Conservation (phyloP, 2,329 filamentous ascomycete genomes). For the Fusarium kyushuense region DNA sequence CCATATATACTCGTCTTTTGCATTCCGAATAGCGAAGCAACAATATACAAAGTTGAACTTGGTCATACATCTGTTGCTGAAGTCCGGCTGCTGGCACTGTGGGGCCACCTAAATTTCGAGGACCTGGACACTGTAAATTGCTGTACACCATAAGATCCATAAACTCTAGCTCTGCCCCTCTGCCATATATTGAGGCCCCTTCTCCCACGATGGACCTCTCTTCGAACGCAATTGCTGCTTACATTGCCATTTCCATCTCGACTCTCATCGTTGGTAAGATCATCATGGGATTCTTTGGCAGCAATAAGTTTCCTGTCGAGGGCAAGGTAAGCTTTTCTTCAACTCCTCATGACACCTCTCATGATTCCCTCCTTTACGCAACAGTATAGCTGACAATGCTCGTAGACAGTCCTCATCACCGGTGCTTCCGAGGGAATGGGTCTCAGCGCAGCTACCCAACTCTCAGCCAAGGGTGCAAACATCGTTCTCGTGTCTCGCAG, state of each 20-base stretch:
- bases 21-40: neutral
- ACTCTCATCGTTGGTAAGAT: constrained; percentile 47
- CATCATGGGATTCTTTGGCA: constrained; percentile 75
- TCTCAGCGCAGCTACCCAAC: constrained; percentile 76
- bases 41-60: neutral
- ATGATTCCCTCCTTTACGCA: constrained; percentile 19
- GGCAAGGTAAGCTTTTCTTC: constrained; percentile 73
- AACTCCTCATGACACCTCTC: constrained; percentile 20
- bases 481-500: constrained; percentile 87
- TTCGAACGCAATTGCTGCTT: constrained; percentile 18
- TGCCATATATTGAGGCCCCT: neutral
- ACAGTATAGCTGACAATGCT: constrained; percentile 23
- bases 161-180: constrained; percentile 21
- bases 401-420: constrained; percentile 86
- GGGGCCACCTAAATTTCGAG: neutral
- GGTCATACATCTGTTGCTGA: neutral
- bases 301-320: constrained; percentile 84
- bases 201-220: constrained; percentile 40
- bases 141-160: neutral
- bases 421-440: constrained; percentile 96
- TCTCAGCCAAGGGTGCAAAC: constrained; percentile 86
- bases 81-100: constrained; percentile 12
- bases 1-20: neutral
- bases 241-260: constrained; percentile 25
- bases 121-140: constrained; percentile 3